phyloP scores from a whole-genome alignment of 2,329 filamentous ascomycete genomes.

The Colletotrichum sp. region DNA sequence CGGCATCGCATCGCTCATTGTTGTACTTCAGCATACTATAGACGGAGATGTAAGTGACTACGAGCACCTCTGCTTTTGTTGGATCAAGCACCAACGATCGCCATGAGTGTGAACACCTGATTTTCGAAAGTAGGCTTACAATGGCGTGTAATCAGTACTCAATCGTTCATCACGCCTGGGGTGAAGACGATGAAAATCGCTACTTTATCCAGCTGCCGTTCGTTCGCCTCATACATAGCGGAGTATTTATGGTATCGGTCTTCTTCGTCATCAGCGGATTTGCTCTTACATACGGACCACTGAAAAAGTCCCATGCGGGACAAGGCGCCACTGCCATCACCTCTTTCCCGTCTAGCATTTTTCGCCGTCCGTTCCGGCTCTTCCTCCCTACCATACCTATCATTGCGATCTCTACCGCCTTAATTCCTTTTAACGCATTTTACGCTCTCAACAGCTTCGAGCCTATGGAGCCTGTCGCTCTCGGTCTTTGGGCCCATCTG shows the following conservation, averaged over 20 bases:
- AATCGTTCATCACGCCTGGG: background rate
- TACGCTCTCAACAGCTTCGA: background rate
- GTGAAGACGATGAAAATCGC: background rate
- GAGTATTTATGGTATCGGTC: slow-evolving; percentile 53
- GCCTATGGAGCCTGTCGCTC: background rate
- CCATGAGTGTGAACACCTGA: accelerated
- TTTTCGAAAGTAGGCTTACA: background rate
- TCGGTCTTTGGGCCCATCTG: background rate
- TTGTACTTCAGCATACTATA: slow-evolving; percentile 53
- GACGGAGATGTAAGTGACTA: slow-evolving; percentile 23
- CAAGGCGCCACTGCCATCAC: slow-evolving; percentile 39
- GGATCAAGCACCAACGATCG: background rate
- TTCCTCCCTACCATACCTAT: slow-evolving; percentile 42
- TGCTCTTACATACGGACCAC: slow-evolving; percentile 49
- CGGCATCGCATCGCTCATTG: slow-evolving; percentile 52
- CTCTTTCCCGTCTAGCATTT: slow-evolving; percentile 49
- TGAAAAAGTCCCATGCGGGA: slow-evolving; percentile 43
- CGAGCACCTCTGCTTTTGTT: accelerated
- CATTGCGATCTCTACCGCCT: background rate
- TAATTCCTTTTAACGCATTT: background rate
- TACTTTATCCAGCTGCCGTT: slow-evolving; percentile 44
- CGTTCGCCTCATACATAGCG: slow-evolving; percentile 46
- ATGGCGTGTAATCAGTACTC: background rate
- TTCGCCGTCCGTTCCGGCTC: slow-evolving; percentile 50
- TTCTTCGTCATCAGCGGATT: slow-evolving; percentile 59